Evolutionary conservation across 148 eudicot species (phyloP).

Genomic region (Vaccinium darrowii): DNA sequence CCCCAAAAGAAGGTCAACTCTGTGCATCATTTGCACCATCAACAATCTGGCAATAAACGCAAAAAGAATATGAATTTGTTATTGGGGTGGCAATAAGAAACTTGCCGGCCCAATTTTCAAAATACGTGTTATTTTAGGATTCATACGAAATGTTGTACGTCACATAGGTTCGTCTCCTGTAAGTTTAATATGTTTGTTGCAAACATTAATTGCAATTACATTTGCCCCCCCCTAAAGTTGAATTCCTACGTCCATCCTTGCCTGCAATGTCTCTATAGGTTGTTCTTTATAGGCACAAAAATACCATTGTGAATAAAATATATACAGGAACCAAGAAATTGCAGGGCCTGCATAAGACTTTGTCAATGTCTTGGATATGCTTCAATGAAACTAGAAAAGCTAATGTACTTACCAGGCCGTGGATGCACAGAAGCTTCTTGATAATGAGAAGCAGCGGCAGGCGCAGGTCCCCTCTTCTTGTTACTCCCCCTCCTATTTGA

Average conservation of each 20-base stretch:
- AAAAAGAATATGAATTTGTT: neutral
- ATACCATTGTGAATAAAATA: neutral
- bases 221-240: neutral
- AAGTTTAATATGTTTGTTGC: neutral
- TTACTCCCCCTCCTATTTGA: slow-evolving; percentile 31
- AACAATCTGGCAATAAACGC: neutral
- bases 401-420: slow-evolving; percentile 28
- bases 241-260: neutral
- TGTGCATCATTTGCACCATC: neutral
- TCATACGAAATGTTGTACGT: too few relatives aligned
- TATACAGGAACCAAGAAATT: neutral
- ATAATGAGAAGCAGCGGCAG: slow-evolving; percentile 27
- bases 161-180: neutral
- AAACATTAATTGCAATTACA: neutral
- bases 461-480: slow-evolving; percentile 20
- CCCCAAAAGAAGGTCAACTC: neutral
- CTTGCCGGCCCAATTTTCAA: too few relatives aligned
- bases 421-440: slow-evolving; percentile 22
- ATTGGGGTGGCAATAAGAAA: too few relatives aligned
- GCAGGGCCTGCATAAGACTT: too few relatives aligned
- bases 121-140: too few relatives aligned
- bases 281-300: neutral
- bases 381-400: slow-evolving; percentile 1
- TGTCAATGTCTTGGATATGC: neutral
- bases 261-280: neutral